Conservation (phyloP, 129 eudicot genomes). For the Flaveria brownii region DNA sequence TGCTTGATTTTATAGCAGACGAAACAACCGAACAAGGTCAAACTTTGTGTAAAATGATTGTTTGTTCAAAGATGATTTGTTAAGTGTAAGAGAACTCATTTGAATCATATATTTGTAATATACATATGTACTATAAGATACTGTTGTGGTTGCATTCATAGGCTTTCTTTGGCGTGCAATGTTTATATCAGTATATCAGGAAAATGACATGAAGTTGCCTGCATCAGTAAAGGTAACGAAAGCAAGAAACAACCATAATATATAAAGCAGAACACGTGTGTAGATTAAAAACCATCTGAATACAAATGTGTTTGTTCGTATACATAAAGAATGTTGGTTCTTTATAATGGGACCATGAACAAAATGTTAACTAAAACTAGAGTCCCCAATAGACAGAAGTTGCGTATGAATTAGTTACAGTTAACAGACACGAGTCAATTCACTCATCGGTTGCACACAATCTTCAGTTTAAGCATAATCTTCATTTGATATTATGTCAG, state of each 20-base stretch:
- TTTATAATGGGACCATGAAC: conserved; percentile 26
- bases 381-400: conserved; percentile 21
- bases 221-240: no score
- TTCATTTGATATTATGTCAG: conserved; percentile 21
- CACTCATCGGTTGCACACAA: not conserved
- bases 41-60: conserved; percentile 29
- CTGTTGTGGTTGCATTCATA: not conserved
- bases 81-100: conserved; percentile 23
- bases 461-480: not conserved
- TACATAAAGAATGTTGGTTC: not conserved
- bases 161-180: not conserved
- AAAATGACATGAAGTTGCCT: no score
- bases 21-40: not conserved
- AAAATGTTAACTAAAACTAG: conserved; percentile 9
- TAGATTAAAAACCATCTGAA: not conserved
- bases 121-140: conserved; percentile 21
- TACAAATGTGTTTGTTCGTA: not conserved
- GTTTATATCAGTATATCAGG: no score
- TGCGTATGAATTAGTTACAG: conserved; percentile 19
- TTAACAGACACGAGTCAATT: not conserved
- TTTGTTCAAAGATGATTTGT: conserved; percentile 6
- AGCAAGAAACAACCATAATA: not conserved
- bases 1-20: conserved; percentile 31
- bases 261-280: not conserved
- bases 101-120: conserved; percentile 16